These are phyloP conservation scores for Cichorium intybus DNA, from an alignment of 140 eudicot genomes.

Conservation along the genomic window DNA sequence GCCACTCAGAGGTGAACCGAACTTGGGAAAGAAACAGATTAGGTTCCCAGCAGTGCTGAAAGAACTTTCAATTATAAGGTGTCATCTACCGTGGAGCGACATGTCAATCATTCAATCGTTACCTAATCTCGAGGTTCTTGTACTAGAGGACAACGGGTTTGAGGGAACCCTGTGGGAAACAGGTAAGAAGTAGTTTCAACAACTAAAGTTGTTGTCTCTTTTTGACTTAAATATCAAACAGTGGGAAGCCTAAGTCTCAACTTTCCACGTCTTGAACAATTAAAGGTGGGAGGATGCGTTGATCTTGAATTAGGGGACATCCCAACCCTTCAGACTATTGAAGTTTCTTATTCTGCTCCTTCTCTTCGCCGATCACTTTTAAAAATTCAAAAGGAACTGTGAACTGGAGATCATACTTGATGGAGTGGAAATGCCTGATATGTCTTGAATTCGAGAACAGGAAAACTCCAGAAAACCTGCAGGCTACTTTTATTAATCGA, in stretches of 20 bases:
- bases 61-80: background rate
- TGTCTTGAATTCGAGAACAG: too few relatives aligned
- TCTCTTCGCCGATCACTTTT: too few relatives aligned
- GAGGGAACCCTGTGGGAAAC: too few relatives aligned
- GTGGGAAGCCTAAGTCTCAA: slow-evolving; percentile 11
- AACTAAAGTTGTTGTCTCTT: slow-evolving; percentile 15
- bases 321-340: too few relatives aligned
- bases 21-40: background rate
- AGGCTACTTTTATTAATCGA: too few relatives aligned
- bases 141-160: background rate
- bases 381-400: too few relatives aligned
- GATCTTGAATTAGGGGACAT: slow-evolving; percentile 4
- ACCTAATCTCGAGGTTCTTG: slow-evolving; percentile 25
- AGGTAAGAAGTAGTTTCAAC: too few relatives aligned
- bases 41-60: background rate
- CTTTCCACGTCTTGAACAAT: slow-evolving; percentile 25
- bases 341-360: too few relatives aligned
- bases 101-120: slow-evolving; percentile 12
- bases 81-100: slow-evolving; percentile 20
- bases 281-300: background rate
- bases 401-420: too few relatives aligned
- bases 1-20: too few relatives aligned
- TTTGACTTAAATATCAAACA: background rate
- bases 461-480: too few relatives aligned
- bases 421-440: too few relatives aligned